Evolutionary conservation across 1,284 basidiomycete genomes (phyloP).

Genomic region (Sanguinoderma infundibulare): DNA sequence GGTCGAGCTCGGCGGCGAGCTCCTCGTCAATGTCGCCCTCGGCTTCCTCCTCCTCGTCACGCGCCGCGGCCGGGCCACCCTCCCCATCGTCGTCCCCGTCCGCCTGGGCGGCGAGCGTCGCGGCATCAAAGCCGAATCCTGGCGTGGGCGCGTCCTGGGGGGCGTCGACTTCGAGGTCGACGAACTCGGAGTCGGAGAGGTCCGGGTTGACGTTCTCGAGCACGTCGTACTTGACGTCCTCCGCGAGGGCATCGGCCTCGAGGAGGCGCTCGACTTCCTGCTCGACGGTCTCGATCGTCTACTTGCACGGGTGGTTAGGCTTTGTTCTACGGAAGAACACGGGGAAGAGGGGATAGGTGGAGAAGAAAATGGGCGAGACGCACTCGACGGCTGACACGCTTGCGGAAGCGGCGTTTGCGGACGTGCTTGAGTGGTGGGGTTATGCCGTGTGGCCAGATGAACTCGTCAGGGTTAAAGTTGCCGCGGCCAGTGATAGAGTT

Average conservation of each 20-base stretch:
- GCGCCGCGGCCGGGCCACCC: conserved; percentile 57
- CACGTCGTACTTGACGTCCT: conserved; percentile 80
- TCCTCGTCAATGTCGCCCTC: conserved; percentile 84
- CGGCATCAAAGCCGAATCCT: conserved; percentile 30
- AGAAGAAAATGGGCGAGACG: background rate
- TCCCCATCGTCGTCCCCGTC: conserved; percentile 63
- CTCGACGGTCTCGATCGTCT: conserved; percentile 96
- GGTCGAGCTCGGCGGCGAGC: conserved; percentile 73
- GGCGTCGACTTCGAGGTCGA: conserved; percentile 60
- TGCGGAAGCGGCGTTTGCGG: conserved; percentile 92
- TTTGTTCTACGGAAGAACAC: conserved; percentile 34
- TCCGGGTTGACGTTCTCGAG: conserved; percentile 87
- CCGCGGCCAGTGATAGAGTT: conserved; percentile 59
- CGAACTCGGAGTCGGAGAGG: conserved; percentile 84
- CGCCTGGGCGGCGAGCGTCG: conserved; percentile 46
- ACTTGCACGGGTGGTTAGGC: background rate
- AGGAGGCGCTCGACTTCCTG: conserved; percentile 94
- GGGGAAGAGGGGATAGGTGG: background rate
- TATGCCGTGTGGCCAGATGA: conserved; percentile 96
- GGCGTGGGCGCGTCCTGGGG: conserved; percentile 63
- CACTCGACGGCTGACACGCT: conserved; percentile 84
- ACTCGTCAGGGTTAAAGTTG: conserved; percentile 91
- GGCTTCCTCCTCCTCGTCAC: conserved; percentile 65
- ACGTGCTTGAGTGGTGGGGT: conserved; percentile 93
- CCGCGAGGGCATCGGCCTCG: conserved; percentile 84